These are phyloP conservation scores for Prunella vulgaris DNA, from an alignment of 257 asterid genomes.

Conservation along the genomic window DNA sequence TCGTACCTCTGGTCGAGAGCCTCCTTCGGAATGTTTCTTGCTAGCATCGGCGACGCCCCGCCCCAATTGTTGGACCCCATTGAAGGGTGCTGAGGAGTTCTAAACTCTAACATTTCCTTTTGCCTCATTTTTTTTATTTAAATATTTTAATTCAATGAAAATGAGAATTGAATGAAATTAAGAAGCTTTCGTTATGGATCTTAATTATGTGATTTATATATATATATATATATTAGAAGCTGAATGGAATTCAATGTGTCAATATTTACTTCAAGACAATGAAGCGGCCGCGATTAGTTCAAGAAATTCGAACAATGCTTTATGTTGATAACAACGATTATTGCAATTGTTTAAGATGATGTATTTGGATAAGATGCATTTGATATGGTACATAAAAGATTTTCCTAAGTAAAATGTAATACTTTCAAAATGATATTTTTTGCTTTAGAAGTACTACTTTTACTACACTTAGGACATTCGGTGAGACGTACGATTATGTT, in stretches of 20 bases:
- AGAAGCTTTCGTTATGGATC: background rate
- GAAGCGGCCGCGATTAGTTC: slow-evolving; percentile 22
- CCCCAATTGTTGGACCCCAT: slow-evolving; percentile 70
- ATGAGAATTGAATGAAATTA: background rate
- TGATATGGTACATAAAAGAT: no score
- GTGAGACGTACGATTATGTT: no score
- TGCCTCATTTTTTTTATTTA: slow-evolving; percentile 26
- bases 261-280: background rate
- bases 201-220: background rate
- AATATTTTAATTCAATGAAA: background rate
- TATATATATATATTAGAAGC: no score
- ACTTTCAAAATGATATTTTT: no score
- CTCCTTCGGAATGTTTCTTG: slow-evolving; percentile 54
- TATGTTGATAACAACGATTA: slow-evolving; percentile 15
- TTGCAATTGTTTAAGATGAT: background rate
- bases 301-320: slow-evolving; percentile 32
- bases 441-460: no score
- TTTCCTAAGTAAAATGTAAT: no score
- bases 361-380: background rate
- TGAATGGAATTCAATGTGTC: background rate
- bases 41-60: slow-evolving; percentile 73
- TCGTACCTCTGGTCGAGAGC: slow-evolving; percentile 55
- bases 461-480: no score
- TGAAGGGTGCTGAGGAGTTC: slow-evolving; percentile 75
- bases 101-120: slow-evolving; percentile 38